Base-by-base conservation (phyloP, 352 stramenopile species). In the Phytophthora vignae region DNA sequence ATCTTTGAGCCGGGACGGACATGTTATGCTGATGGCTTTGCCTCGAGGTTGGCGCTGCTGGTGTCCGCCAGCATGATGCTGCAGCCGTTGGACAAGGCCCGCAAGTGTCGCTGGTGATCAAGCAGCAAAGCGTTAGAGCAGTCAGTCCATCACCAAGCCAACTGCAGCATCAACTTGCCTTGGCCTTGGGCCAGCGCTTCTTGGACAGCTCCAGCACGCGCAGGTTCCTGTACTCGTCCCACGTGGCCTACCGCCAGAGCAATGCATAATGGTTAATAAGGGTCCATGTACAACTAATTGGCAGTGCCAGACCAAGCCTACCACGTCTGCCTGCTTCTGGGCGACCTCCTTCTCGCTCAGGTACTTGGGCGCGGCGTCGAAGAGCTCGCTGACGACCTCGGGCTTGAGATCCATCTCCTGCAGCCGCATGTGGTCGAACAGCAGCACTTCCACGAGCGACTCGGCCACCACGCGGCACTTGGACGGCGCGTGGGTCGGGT, bases 181-280 rank as follows among this genome's bases (percentile, higher is more conserved):
- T 90, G 8, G 86, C 82, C 10, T 91, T 74, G 0, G 86, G 84
- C 86, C 86, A 93, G 11, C 86, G 81, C 2, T 69, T 74, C 65
- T 93, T 93, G 56, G 84, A 90, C 57, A 93, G 57, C 63, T 93
- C 84, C 17, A 93, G 75, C 68, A 92, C 64, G 42, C 78, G 82
- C 48, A 83, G 57, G 66, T 86, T 88, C 65, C 84, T 87, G 73
- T 91, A 93, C 54, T 92, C 79, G 57, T 78, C 79, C 86, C 86
- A 93, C 7, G 77, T 85, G 46, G 86, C 83, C 83, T 92, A 44
- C 49, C 63, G 12, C 22, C 12, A 40, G 10, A 40, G 9, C 33
- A 40, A 40, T 15, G 33, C 9, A 31, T 8, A 25, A 31, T 31
- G 27, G 27, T 31, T 31, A 31, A 31, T 31, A 2, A 3, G 27